Percentiles rank a stretch among this genome's conserved stretches.
These are phyloP conservation scores for Fusarium musae DNA, from an alignment of 2,329 filamentous ascomycete genomes.

Conservation along the genomic window DNA sequence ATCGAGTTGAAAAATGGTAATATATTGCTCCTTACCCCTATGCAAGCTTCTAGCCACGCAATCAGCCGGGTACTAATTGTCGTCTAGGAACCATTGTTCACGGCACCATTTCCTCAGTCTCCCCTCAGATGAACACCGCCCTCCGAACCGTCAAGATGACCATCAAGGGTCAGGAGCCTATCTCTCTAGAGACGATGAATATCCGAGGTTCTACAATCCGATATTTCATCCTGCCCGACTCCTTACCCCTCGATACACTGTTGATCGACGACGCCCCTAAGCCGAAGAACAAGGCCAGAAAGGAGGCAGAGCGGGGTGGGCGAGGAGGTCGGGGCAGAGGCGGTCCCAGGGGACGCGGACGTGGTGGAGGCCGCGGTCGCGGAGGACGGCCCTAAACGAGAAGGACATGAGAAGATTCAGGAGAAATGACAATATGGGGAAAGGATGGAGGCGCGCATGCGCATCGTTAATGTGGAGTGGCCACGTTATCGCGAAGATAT, in stretches of 20 bases:
- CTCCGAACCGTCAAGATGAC: conserved; percentile 98
- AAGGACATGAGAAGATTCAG: not conserved
- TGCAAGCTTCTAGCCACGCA: not conserved
- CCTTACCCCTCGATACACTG: conserved; percentile 91
- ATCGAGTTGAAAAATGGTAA: conserved; percentile 98
- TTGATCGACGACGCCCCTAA: conserved; percentile 97
- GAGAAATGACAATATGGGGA: conserved; percentile 1
- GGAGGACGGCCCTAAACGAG: conserved; percentile 44
- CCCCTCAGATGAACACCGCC: conserved; percentile 98
- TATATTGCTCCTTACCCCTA: not conserved
- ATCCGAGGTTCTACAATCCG: conserved; percentile 95
- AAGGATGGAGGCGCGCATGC: conserved; percentile 23
- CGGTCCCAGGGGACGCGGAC: conserved; percentile 64
- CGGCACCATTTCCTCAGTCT: conserved; percentile 96
- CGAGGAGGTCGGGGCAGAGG: conserved; percentile 63
- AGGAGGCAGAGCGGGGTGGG: conserved; percentile 77
- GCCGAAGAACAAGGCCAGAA: conserved; percentile 99
- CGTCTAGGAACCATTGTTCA: conserved; percentile 87
- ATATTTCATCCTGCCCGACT: conserved; percentile 97
- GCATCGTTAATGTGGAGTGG: conserved; percentile 27
- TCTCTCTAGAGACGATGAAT: conserved; percentile 94
- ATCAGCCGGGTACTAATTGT: conserved; percentile 23
- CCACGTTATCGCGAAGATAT: conserved; percentile 40
- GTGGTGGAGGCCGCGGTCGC: conserved; percentile 59
- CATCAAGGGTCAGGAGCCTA: conserved; percentile 83